Base-by-base conservation (phyloP, 495 filamentous ascomycete genomes). In the Podospora pseudocomata region DNA sequence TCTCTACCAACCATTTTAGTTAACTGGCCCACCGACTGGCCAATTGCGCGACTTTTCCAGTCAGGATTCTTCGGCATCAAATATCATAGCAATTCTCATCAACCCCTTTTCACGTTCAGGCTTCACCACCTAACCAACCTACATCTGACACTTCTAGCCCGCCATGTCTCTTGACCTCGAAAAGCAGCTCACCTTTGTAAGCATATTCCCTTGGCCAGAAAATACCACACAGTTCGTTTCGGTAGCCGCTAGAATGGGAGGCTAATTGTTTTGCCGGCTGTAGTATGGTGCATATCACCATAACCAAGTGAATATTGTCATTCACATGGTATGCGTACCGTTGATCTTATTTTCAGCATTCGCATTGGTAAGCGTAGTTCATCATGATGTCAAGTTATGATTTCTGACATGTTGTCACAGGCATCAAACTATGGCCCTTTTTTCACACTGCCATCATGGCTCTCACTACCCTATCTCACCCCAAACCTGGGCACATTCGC, bases 201-300 rank as follows among this genome's bases (percentile, higher is more conserved):
- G 91, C 67, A 15, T 49, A 26, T 61, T 15, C 27, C 19, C 60
- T 68, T 62, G 27, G 23, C 4, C 59, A 20, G n/a, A 55, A 58
- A 34, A 54, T 44, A 32, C n/a, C 28, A 26, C 16, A 18, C 19
- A 15, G 55, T 26, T 7, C 55, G 15, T 9, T 58, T 58, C 13
- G n/a, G 55, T 58, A 32, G n/a, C 19, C 55, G 55, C 19, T 58
- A 58, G 55, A 26, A 7, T 58, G n/a, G n/a, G 55, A 58, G 55
- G 55, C 55, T 58, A 58, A 58, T 58, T 67, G 15, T 72, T 68
- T 59, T 23, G 63, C 53, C 16, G 34, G 23, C 9, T 63, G 58
- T 68, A 97, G 95, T 99, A 99, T 85, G 94, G 95, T 73, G 87
- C 92, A 32, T 97, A 99, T 77, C 95, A 99, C 77, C 89, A 91